A percentile compares a stretch with the other conserved stretches of the same genome.
These are phyloP conservation scores for Apophysomyces elegans DNA, from an alignment of 371 early-diverging fungal genomes.

Conservation along the genomic window DNA sequence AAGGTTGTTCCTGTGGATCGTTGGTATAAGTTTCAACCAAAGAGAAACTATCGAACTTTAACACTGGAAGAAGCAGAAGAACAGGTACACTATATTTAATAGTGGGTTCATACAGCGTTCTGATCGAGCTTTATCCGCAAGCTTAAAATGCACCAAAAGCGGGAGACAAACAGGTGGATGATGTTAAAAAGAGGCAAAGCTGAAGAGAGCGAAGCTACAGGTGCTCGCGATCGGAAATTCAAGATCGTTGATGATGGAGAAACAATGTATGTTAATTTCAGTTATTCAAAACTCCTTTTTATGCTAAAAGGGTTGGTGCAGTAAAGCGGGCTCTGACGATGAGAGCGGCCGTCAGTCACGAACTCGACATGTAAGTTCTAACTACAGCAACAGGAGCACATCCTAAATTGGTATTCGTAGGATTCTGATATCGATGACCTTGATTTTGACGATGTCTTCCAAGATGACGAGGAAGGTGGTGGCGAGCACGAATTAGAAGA, in stretches of 20 bases:
- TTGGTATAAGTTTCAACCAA: constrained; percentile 92
- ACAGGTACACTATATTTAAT: constrained; percentile 51
- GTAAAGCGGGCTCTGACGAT: constrained; percentile 31
- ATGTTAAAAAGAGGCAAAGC: constrained; percentile 63
- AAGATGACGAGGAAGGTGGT: constrained; percentile 82
- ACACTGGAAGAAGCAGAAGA: constrained; percentile 95
- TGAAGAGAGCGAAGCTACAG: constrained; percentile 36
- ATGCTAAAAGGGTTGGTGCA: not conserved
- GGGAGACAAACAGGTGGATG: constrained; percentile 70
- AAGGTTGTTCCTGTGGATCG: constrained; percentile 85
- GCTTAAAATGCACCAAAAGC: constrained; percentile 60
- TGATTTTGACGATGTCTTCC: constrained; percentile 57
- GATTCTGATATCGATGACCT: constrained; percentile 59
- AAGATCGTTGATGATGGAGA: constrained; percentile 41
- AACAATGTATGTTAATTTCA: constrained; percentile 1
- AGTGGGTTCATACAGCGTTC: not conserved
- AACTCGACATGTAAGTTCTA: constrained; percentile 12
- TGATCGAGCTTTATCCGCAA: not conserved
- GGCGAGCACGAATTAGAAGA: constrained; percentile 70
- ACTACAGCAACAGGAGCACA: not conserved
- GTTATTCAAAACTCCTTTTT: not conserved
- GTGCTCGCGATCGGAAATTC: constrained; percentile 29
- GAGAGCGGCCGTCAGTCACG: constrained; percentile 28
- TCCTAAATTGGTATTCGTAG: constrained; percentile 10
- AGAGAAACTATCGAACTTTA: constrained; percentile 79